A percentile compares a stretch with the other conserved stretches of the same genome.
phyloP scores from a whole-genome alignment of 2,329 filamentous ascomycete species.

The Penicillium sp. region DNA sequence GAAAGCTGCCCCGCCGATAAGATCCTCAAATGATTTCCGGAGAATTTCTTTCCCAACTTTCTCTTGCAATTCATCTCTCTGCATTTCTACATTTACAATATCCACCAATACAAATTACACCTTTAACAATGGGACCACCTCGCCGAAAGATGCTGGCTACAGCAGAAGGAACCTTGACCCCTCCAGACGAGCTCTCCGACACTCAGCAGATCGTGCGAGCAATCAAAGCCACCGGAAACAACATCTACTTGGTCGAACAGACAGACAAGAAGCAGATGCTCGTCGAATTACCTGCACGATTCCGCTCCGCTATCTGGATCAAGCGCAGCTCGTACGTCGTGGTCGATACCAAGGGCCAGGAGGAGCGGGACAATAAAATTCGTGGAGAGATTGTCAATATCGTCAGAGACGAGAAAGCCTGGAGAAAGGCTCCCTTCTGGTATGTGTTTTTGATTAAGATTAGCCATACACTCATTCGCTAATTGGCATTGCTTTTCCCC shows the following conservation, averaged over 20 bases:
- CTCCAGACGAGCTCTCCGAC: conserved; percentile 56
- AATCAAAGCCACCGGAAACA: conserved; percentile 81
- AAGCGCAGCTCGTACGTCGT: conserved; percentile 85
- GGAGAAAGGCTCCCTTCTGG: conserved; percentile 90
- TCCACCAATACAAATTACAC: background rate
- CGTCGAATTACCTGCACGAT: conserved; percentile 78
- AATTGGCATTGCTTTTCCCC: conserved; percentile 11
- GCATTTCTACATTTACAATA: background rate
- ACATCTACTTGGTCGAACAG: conserved; percentile 76
- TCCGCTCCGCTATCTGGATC: conserved; percentile 92
- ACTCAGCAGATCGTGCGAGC: conserved; percentile 71
- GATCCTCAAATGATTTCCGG: conserved; percentile 14
- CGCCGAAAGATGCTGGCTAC: conserved; percentile 77
- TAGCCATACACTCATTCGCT: conserved; percentile 5
- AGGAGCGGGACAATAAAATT: conserved; percentile 71
- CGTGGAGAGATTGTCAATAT: conserved; percentile 90
- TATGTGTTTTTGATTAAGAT: conserved; percentile 40
- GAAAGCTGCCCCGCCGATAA: conserved; percentile 23
- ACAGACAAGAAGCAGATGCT: conserved; percentile 66
- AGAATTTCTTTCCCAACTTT: conserved; percentile 1
- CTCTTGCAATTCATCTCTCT: background rate
- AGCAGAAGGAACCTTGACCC: conserved; percentile 66
- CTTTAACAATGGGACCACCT: conserved; percentile 62
- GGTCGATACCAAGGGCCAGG: conserved; percentile 67
- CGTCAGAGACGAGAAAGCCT: conserved; percentile 84